phyloP scores from a whole-genome alignment of 2,329 filamentous ascomycete species.

The Pseudogymnoascus sp. region DNA sequence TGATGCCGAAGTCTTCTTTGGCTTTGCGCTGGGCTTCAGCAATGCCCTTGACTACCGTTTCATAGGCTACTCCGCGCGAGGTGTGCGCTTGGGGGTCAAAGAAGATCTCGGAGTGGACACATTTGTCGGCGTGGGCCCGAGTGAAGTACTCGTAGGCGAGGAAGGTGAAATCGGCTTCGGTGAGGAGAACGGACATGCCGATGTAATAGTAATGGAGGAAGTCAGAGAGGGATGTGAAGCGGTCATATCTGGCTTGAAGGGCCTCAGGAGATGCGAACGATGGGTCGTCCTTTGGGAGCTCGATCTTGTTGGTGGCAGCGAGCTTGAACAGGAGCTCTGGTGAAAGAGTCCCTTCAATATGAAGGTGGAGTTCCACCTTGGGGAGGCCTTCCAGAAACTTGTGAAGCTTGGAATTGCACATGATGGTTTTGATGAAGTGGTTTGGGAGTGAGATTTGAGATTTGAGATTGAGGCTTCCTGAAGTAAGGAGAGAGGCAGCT shows the following conservation, averaged over 20 bases:
- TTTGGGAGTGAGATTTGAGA: background rate
- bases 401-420: conserved; percentile 24
- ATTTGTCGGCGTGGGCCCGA: conserved; percentile 54
- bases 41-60: conserved; percentile 58
- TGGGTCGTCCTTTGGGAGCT: conserved; percentile 47
- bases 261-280: conserved; percentile 54
- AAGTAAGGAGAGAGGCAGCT: too few relatives aligned
- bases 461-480: background rate
- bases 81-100: conserved; percentile 75
- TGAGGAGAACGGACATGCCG: conserved; percentile 62
- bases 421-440: conserved; percentile 13
- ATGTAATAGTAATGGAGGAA: conserved; percentile 75
- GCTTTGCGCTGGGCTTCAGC: conserved; percentile 52
- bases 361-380: conserved; percentile 77
- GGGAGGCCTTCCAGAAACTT: conserved; percentile 58
- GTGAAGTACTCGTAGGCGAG: conserved; percentile 66
- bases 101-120: conserved; percentile 69
- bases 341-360: conserved; percentile 68
- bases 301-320: conserved; percentile 57
- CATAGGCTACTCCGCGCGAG: conserved; percentile 52
- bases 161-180: conserved; percentile 60
- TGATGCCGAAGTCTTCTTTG: conserved; percentile 54
- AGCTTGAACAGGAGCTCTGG: conserved; percentile 63
- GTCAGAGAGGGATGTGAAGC: conserved; percentile 65
- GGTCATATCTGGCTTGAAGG: conserved; percentile 55